These are phyloP conservation scores for Aurantiochytrium sp. DNA, from an alignment of 108 stramenopile species.

Conservation along the genomic window DNA sequence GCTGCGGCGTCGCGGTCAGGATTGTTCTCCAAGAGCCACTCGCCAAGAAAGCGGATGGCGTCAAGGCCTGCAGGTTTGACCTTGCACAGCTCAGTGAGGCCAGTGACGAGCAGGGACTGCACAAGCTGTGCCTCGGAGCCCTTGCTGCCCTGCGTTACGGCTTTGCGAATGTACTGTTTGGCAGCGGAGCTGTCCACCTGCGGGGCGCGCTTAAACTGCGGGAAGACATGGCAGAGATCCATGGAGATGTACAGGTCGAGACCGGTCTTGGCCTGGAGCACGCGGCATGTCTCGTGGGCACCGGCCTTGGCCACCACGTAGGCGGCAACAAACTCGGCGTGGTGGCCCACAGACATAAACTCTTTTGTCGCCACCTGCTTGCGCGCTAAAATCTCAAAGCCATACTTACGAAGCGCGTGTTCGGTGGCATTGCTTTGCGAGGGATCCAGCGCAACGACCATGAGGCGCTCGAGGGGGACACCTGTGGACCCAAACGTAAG, in stretches of 20 bases:
- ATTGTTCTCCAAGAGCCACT: conserved; percentile 26
- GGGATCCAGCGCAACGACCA: not conserved
- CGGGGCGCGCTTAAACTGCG: not conserved
- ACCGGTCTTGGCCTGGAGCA: not conserved
- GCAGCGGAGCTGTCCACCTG: not conserved
- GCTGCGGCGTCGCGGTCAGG: not conserved
- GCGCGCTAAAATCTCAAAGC: not conserved
- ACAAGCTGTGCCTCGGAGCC: not conserved
- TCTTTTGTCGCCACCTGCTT: not conserved
- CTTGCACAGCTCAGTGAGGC: not conserved
- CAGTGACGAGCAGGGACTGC: not conserved
- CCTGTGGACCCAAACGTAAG: not conserved
- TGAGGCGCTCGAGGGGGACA: not conserved
- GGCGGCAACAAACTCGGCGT: not conserved
- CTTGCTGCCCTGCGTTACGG: not conserved
- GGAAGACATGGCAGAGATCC: not conserved
- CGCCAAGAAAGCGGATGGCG: not conserved
- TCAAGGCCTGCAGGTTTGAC: conserved; percentile 4
- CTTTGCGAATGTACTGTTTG: not conserved
- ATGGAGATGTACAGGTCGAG: not conserved
- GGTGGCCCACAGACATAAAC: not conserved
- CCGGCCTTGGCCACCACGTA: conserved; percentile 10
- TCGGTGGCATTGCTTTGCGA: not conserved
- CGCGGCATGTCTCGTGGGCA: not conserved
- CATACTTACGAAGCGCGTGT: not conserved